Percentiles rank a stretch among this genome's conserved stretches.
phyloP scores from a whole-genome alignment of 2,329 filamentous ascomycete species.

The Paraphaeosphaeria minitans region DNA sequence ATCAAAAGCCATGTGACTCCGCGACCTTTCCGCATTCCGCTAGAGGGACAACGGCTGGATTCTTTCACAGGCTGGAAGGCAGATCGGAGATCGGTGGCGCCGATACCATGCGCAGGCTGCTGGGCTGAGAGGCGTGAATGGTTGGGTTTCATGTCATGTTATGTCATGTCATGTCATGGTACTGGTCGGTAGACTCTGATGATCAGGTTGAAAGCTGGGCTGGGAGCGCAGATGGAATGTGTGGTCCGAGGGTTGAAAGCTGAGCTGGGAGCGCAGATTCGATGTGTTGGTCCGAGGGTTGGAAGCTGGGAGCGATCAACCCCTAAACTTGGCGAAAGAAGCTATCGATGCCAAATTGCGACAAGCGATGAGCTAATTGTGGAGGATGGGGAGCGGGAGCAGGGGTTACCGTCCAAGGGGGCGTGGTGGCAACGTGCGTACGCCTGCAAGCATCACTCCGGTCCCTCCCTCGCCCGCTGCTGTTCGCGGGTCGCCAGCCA shows the following conservation, averaged over 20 bases:
- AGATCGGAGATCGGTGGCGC: neutral
- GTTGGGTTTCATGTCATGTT: neutral
- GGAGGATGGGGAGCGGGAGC: neutral
- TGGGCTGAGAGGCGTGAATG: neutral
- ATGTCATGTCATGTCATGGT: too few relatives aligned
- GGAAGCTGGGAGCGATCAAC: neutral
- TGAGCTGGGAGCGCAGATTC: neutral
- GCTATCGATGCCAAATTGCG: neutral
- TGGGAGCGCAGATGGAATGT: neutral
- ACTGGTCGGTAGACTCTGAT: neutral
- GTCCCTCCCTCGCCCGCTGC: constrained; percentile 1
- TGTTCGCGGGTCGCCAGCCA: neutral
- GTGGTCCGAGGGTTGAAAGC: neutral
- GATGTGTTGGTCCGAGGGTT: neutral
- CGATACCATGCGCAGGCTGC: neutral
- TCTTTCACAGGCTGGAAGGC: neutral
- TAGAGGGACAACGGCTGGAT: neutral
- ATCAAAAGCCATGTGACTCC: neutral
- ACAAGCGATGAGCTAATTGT: constrained; percentile 3
- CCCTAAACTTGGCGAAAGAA: neutral
- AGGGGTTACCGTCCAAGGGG: neutral
- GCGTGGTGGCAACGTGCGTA: constrained; percentile 3
- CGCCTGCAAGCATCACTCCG: constrained; percentile 4
- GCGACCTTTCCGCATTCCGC: neutral
- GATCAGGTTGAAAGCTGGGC: neutral